A percentile compares a stretch with the other conserved stretches of the same genome.
Conservation (phyloP, 139 green algal genomes). For the Micromonas pusilla region DNA sequence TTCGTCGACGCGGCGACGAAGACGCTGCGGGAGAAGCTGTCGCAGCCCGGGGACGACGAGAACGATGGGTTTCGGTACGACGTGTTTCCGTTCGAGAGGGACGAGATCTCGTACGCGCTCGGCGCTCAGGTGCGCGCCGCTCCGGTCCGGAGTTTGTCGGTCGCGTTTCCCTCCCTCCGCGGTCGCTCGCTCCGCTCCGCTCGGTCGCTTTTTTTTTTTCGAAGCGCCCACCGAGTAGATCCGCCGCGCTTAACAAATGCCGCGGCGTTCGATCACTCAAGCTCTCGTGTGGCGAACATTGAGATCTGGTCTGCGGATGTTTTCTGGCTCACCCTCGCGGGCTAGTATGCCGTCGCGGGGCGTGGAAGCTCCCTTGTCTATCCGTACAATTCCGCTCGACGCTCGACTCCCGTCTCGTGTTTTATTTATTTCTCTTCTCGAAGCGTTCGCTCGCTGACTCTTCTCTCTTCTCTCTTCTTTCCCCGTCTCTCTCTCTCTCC, state of each 20-base stretch:
- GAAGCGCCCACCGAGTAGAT: slow-evolving; percentile 4
- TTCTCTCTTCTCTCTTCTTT: not conserved
- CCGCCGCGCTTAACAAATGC: not conserved
- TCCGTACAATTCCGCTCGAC: not conserved
- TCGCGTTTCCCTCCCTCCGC: no score
- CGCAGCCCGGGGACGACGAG: slow-evolving; percentile 13
- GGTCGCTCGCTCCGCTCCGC: not conserved
- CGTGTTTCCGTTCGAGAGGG: slow-evolving; percentile 2
- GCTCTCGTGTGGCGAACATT: slow-evolving; percentile 1
- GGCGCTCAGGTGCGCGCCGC: not conserved
- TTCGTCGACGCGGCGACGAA: slow-evolving; percentile 9
- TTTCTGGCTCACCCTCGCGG: slow-evolving; percentile 9
- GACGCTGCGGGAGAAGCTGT: not conserved
- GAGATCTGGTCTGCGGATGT: slow-evolving; percentile 18
- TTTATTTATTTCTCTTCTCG: not conserved
- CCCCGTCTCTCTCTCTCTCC: not conserved
- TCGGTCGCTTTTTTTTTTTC: not conserved
- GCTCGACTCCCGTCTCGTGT: not conserved
- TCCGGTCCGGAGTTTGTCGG: no score
- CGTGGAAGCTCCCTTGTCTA: slow-evolving; percentile 17
- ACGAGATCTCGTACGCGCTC: slow-evolving; percentile 17
- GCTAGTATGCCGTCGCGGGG: slow-evolving; percentile 18
- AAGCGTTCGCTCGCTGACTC: not conserved
- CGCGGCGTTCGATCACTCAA: slow-evolving; percentile 15
- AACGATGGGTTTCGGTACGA: slow-evolving; percentile 13